These are phyloP conservation scores for Rhodotorula babjevae DNA, from an alignment of 768 basidiomycete genomes.

Conservation along the genomic window DNA sequence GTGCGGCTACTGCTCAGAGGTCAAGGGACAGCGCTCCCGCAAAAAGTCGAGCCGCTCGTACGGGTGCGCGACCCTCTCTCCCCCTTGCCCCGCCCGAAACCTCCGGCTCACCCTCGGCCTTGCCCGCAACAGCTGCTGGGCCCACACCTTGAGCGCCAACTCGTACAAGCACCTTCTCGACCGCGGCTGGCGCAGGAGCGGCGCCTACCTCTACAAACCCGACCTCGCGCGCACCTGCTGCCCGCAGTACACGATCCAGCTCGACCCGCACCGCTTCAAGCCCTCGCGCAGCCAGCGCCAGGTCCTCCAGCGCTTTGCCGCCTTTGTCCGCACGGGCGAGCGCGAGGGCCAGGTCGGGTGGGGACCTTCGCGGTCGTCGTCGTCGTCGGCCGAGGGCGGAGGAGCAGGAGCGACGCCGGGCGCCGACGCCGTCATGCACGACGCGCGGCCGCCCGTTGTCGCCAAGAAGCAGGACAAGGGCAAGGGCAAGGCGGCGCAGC, in stretches of 20 bases:
- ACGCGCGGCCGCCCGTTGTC: conserved; percentile 37
- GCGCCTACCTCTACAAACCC: conserved; percentile 75
- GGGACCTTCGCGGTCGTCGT: conserved; percentile 10
- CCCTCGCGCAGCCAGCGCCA: conserved; percentile 71
- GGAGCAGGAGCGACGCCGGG: not conserved
- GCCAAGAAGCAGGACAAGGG: conserved; percentile 35
- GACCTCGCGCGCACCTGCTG: conserved; percentile 78
- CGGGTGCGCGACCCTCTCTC: conserved; percentile 23
- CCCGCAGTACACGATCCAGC: conserved; percentile 88
- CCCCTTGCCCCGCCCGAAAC: not conserved
- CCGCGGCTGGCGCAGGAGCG: conserved; percentile 48
- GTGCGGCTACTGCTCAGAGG: conserved; percentile 35
- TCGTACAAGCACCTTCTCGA: conserved; percentile 49
- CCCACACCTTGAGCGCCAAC: conserved; percentile 29
- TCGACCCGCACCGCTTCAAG: conserved; percentile 63
- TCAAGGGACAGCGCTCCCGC: conserved; percentile 6
- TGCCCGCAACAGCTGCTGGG: conserved; percentile 28
- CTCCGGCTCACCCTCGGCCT: not conserved
- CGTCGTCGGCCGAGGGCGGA: not conserved
- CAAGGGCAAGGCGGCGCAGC: conserved; percentile 40
- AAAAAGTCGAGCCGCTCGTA: conserved; percentile 26
- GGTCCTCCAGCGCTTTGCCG: conserved; percentile 73
- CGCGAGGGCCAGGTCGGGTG: conserved; percentile 36
- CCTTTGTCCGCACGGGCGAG: conserved; percentile 56
- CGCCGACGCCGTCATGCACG: conserved; percentile 36